A percentile compares a stretch with the other conserved stretches of the same genome.
phyloP scores from a whole-genome alignment of 75 land plant genomes.

The Sequoia sempervirens region DNA sequence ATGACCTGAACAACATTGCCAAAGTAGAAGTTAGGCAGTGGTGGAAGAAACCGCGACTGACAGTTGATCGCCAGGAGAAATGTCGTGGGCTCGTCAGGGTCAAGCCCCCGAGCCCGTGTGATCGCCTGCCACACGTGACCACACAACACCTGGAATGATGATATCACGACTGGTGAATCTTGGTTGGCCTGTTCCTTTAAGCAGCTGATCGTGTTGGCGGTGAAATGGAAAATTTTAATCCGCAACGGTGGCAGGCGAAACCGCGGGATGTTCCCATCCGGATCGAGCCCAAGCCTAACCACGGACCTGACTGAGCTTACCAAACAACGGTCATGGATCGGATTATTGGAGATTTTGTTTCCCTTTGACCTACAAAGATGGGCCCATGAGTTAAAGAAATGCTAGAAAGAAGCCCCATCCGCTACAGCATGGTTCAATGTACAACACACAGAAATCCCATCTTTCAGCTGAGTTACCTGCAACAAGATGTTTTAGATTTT shows the following conservation, averaged over 20 bases:
- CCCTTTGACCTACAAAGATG: conserved; percentile 19
- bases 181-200: conserved; percentile 33
- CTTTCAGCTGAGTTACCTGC: conserved; percentile 25
- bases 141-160: conserved; percentile 24
- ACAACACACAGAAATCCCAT: conserved; percentile 51
- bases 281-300: neutral
- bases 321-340: conserved; percentile 12
- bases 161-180: neutral
- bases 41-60: conserved; percentile 12
- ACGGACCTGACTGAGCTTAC: neutral
- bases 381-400: conserved; percentile 65
- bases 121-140: conserved; percentile 22
- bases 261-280: neutral
- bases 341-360: conserved; percentile 4
- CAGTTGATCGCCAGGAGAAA: neutral
- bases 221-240: conserved; percentile 42
- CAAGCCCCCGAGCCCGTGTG: conserved; percentile 1
- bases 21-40: conserved; percentile 21
- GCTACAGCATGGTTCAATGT: conserved; percentile 50
- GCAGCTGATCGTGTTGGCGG: conserved; percentile 18
- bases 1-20: conserved; percentile 15
- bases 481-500: no score
- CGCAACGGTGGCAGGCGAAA: conserved; percentile 9
- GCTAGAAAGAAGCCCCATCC: conserved; percentile 70
- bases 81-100: neutral